Evolutionary conservation across 768 basidiomycete species (phyloP).

Genomic region (Tephrocybe sp.): DNA sequence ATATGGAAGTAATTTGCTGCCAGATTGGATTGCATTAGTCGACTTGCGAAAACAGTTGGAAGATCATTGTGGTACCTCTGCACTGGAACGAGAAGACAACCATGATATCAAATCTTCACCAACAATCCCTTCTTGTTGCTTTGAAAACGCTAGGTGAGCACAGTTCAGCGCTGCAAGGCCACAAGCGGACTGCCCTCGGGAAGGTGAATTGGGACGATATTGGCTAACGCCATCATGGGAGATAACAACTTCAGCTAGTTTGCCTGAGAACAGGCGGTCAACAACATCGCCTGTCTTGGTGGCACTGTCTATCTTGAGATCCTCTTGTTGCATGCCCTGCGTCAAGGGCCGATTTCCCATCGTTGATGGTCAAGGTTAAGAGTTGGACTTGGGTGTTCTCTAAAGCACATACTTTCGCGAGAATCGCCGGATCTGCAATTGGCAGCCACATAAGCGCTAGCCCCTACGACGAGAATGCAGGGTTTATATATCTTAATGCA

Average conservation of each 20-base stretch:
- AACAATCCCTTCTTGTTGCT: constrained; percentile 27
- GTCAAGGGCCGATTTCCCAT: background rate
- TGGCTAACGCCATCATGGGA: constrained; percentile 55
- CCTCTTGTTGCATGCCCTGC: background rate
- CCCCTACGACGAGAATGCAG: too few relatives aligned
- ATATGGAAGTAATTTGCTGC: constrained; percentile 58
- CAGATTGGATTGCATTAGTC: background rate
- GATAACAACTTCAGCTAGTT: constrained; percentile 31
- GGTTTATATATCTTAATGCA: too few relatives aligned
- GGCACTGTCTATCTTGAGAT: background rate
- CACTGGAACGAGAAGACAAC: constrained; percentile 29
- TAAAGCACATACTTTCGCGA: background rate
- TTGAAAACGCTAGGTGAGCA: constrained; percentile 45
- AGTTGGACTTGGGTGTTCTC: background rate
- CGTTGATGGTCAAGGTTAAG: background rate
- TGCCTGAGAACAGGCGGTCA: constrained; percentile 18
- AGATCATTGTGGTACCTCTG: constrained; percentile 29
- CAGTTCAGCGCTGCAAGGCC: constrained; percentile 69
- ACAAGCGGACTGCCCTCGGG: constrained; percentile 45
- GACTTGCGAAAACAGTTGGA: background rate
- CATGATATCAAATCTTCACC: constrained; percentile 29
- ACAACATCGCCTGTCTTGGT: constrained; percentile 15
- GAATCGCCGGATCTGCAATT: background rate
- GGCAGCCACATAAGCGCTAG: background rate
- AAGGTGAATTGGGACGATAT: constrained; percentile 40